Base-by-base conservation (phyloP, 1,284 basidiomycete species). In the Exobasidium cylindrosporum region DNA sequence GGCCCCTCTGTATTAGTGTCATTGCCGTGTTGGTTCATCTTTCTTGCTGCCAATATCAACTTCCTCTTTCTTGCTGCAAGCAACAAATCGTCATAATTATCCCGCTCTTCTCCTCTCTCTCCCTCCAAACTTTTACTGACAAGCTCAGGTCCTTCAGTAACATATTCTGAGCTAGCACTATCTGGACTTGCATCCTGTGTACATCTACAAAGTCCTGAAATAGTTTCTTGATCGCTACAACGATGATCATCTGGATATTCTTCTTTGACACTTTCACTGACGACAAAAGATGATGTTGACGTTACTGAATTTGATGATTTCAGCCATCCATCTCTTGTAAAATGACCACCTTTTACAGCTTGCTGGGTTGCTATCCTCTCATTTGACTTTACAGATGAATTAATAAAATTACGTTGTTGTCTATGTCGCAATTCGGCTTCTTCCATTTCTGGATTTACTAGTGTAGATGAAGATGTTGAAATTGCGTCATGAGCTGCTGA, bases 201-300 rank as follows among this genome's bases (percentile, higher is more conserved):
- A 13, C 47, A 50, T 7, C 47, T 28, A 24, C 47, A 50, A 6
- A 50, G 26, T 4, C 47, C 47, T 23, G 21, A 21, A 50, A 21
- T 28, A 3, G 47, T 50, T 24, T 50, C 47, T 50, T 50, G 47
- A 50, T 50, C 47, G 47, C 47, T 50, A 28, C 47, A 50, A 24
- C 47, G 47, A 50, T 50, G 47, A 50, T 50, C 47, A 50, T 50
- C 47, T 14, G 47, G 47, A 13, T 24, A 24, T 28, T 40, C 35
- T 17, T 40, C 35, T 40, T 17, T 40, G 10, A 7, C 17, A 10
- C 35, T 17, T n/a, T n/a, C n/a, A n/a, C n/a, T n/a, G n/a, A n/a
- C n/a, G n/a, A n/a, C n/a, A n/a, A n/a, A n/a, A 10, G 35, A 40
- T 17, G 10, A 10, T 10, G 7, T 7, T 10, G 7, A 40, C 7